A percentile compares a stretch with the other conserved stretches of the same genome.
Conservation (phyloP, 176 grass and related monocot genomes). For the Rhipidocladum racemiflorum region DNA sequence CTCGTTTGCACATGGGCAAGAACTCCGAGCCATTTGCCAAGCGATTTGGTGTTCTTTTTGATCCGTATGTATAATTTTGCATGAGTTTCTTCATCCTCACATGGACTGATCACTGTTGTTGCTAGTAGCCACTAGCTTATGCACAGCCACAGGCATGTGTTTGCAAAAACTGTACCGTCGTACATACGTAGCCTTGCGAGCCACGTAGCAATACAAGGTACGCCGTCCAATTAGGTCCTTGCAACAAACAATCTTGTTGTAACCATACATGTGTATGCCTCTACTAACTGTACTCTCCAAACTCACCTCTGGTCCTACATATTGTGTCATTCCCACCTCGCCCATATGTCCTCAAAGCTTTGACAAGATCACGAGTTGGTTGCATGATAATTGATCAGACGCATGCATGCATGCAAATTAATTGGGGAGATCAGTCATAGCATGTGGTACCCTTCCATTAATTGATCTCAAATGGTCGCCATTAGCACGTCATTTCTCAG, state of each 20-base stretch:
- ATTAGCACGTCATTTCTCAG: neutral
- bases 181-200: neutral
- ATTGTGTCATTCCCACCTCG: neutral
- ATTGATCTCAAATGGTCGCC: constrained; percentile 10
- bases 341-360: neutral
- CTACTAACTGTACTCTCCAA: neutral
- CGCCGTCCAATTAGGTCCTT: neutral
- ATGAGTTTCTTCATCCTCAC: neutral
- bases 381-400: neutral
- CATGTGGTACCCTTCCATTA: neutral
- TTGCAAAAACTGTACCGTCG: neutral
- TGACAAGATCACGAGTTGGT: neutral
- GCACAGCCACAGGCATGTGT: neutral
- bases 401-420: neutral
- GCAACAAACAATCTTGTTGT: neutral
- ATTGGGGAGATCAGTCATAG: neutral
- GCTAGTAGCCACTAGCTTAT: neutral
- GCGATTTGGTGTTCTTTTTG: neutral
- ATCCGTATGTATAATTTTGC: neutral
- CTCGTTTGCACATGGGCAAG: neutral
- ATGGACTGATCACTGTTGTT: neutral
- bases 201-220: constrained; percentile 12
- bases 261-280: neutral
- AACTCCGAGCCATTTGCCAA: neutral
- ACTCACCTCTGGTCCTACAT: neutral